Conservation (phyloP, 2,329 filamentous ascomycete genomes). For the Coniochaeta prunicola region DNA sequence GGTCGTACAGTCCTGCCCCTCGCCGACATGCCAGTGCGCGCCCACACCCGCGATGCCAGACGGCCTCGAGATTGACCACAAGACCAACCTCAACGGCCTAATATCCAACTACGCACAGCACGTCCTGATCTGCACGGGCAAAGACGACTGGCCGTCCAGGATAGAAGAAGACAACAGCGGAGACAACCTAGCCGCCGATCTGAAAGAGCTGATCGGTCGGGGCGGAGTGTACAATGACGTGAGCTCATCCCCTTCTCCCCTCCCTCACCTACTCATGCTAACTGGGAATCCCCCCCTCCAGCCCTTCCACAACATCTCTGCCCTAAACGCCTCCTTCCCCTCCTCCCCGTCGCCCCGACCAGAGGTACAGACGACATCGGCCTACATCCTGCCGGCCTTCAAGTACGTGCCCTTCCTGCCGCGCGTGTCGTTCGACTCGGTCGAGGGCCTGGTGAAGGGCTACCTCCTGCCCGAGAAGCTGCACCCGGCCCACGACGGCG, state of each 20-base stretch:
- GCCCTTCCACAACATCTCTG: slow-evolving; percentile 76
- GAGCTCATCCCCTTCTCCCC: slow-evolving; percentile 20
- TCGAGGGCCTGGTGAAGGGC: slow-evolving; percentile 53
- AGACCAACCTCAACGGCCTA: slow-evolving; percentile 63
- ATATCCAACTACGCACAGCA: slow-evolving; percentile 77
- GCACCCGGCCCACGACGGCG: slow-evolving; percentile 51
- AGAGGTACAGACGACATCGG: slow-evolving; percentile 51
- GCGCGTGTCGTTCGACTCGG: slow-evolving; percentile 47
- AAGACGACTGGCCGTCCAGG: slow-evolving; percentile 70
- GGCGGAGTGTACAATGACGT: slow-evolving; percentile 62
- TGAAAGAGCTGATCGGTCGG: slow-evolving; percentile 63
- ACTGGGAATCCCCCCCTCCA: slow-evolving; percentile 27
- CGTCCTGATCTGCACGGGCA: slow-evolving; percentile 75
- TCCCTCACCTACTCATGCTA: background rate
- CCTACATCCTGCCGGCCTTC: slow-evolving; percentile 76
- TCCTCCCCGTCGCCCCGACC: slow-evolving; percentile 41
- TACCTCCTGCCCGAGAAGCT: slow-evolving; percentile 58
- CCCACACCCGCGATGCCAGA: slow-evolving; percentile 55
- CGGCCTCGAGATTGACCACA: slow-evolving; percentile 67
- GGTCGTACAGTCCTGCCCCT: slow-evolving; percentile 56
- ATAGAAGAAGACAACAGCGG: slow-evolving; percentile 75
- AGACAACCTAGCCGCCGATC: slow-evolving; percentile 60
- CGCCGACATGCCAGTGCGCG: slow-evolving; percentile 70
- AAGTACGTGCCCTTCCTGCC: slow-evolving; percentile 69
- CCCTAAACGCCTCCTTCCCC: slow-evolving; percentile 70